Evolutionary conservation across 2,329 filamentous ascomycete species (phyloP).

Genomic region (Colletotrichum sansevieriae): DNA sequence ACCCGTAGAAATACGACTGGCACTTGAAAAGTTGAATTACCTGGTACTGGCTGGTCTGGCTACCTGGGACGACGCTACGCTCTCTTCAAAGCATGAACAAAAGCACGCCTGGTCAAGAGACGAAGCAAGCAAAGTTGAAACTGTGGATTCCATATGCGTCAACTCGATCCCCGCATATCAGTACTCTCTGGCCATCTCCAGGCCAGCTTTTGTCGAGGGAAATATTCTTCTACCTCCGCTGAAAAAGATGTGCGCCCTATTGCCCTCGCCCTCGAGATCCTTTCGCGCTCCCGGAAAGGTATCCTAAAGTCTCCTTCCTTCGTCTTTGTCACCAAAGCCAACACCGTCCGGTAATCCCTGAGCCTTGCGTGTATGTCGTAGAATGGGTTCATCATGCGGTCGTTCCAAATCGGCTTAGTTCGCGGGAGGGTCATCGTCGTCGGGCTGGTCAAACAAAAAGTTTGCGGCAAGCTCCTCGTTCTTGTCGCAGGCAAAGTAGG

Average conservation of each 20-base stretch:
- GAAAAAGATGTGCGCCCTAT: constrained; percentile 4
- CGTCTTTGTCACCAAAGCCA: constrained; percentile 28
- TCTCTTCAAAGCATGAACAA: constrained; percentile 28
- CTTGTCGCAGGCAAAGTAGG: constrained; percentile 99
- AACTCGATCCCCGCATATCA: constrained; percentile 23
- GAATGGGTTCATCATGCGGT: constrained; percentile 36
- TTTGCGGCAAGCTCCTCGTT: constrained; percentile 99
- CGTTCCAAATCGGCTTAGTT: constrained; percentile 52
- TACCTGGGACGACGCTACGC: constrained; percentile 37
- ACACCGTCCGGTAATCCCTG: constrained; percentile 36
- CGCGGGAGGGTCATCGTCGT: constrained; percentile 76
- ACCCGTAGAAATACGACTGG: not conserved
- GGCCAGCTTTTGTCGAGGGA: constrained; percentile 18
- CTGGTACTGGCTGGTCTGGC: constrained; percentile 37
- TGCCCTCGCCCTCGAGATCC: constrained; percentile 3
- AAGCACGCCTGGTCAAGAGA: constrained; percentile 24
- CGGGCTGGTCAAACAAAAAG: constrained; percentile 97
- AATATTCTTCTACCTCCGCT: constrained; percentile 24
- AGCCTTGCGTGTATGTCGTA: constrained; percentile 40
- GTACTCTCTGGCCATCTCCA: constrained; percentile 21
- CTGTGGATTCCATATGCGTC: constrained; percentile 23
- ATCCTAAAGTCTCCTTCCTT: constrained; percentile 13
- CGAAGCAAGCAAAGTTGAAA: constrained; percentile 30
- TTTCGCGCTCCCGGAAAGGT: constrained; percentile 15
- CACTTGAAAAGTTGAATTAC: constrained; percentile 36